Evolutionary conservation across 2,329 filamentous ascomycete genomes (phyloP).

Genomic region (Colletotrichum sojae): DNA sequence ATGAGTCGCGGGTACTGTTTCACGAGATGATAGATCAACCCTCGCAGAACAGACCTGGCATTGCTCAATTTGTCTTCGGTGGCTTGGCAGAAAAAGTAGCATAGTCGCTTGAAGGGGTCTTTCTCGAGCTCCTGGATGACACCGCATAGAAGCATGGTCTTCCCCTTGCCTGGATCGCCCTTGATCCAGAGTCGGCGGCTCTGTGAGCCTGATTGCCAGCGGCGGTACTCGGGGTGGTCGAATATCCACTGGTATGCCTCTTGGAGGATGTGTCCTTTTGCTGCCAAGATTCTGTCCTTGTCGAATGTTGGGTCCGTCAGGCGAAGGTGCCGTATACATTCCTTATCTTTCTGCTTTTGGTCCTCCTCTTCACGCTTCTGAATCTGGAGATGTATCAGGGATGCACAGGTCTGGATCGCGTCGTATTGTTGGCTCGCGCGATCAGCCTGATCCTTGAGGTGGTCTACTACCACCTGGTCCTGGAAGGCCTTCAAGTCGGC

Average conservation of each 20-base stretch:
- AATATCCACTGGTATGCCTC: conserved; percentile 55
- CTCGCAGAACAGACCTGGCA: conserved; percentile 56
- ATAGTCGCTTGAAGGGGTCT: background rate
- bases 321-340: background rate
- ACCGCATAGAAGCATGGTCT: conserved; percentile 59
- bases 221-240: conserved; percentile 43
- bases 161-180: conserved; percentile 58
- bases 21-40: conserved; percentile 58
- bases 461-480: background rate
- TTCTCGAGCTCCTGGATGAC: conserved; percentile 52
- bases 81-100: conserved; percentile 60
- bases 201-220: conserved; percentile 45
- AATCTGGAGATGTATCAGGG: too few relatives aligned
- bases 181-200: conserved; percentile 54
- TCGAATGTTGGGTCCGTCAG: conserved; percentile 50
- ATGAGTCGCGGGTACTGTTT: conserved; percentile 30
- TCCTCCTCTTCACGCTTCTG: too few relatives aligned
- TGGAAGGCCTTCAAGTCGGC: too few relatives aligned
- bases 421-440: too few relatives aligned
- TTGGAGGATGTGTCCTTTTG: conserved; percentile 50
- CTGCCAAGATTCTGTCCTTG: conserved; percentile 52
- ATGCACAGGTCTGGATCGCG: too few relatives aligned
- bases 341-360: too few relatives aligned
- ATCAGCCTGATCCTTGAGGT: background rate
- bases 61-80: conserved; percentile 54